Conservation (phyloP, 1,284 basidiomycete genomes). For the Ganoderma boninense region DNA sequence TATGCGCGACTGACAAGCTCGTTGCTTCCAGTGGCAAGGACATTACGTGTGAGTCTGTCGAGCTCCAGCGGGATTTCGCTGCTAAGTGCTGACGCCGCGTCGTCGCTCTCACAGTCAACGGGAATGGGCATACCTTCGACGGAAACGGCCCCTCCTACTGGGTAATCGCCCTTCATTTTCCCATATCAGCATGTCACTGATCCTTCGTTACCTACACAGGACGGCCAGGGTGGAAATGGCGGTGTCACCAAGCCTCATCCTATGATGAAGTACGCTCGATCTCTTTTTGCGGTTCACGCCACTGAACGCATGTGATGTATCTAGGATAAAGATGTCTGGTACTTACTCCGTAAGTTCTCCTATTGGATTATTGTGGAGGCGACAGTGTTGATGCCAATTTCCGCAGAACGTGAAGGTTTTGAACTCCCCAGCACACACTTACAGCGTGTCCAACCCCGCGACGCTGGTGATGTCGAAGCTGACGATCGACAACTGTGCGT, state of each 20-base stretch:
- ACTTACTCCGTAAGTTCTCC: constrained; percentile 48
- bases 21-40: constrained; percentile 21
- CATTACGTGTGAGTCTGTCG: constrained; percentile 27
- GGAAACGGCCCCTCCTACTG: constrained; percentile 50
- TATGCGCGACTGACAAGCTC: background rate
- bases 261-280: constrained; percentile 43
- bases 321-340: constrained; percentile 63
- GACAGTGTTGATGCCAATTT: background rate
- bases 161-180: constrained; percentile 29
- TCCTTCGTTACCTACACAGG: constrained; percentile 32
- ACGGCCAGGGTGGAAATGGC: constrained; percentile 48
- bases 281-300: too few relatives aligned
- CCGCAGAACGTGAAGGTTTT: constrained; percentile 47
- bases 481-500: constrained; percentile 48
- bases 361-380: background rate
- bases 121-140: constrained; percentile 50
- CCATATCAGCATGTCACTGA: background rate
- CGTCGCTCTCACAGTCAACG: constrained; percentile 42
- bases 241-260: constrained; percentile 50
- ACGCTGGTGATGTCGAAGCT: constrained; percentile 43
- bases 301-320: constrained; percentile 10
- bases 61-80: background rate
- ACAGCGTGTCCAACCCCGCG: constrained; percentile 45
- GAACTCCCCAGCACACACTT: constrained; percentile 48
- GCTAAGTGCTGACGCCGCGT: background rate